phyloP scores from a whole-genome alignment of 2,329 filamentous ascomycete genomes.

The Microsporum canis region DNA sequence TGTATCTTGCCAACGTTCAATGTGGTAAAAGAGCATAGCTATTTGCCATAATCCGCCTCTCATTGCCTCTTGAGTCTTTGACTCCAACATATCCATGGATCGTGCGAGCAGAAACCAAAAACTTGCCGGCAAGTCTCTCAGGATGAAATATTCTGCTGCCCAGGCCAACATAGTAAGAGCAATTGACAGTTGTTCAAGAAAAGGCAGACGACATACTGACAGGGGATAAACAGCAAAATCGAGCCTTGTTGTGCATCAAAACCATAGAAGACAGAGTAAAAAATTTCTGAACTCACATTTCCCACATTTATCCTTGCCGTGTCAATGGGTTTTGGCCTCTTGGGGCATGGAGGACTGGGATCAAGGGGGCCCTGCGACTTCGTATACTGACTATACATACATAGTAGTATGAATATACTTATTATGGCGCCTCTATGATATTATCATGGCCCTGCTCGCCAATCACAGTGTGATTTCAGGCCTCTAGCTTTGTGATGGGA shows the following conservation, averaged over 20 bases:
- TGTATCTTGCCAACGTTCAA: no score
- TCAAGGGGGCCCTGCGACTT: neutral
- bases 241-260: neutral
- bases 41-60: neutral
- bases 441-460: neutral
- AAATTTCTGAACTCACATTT: constrained; percentile 2
- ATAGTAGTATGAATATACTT: neutral
- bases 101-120: neutral
- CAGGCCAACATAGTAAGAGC: no score
- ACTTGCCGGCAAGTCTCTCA: neutral
- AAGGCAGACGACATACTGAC: no score
- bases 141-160: no score
- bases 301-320: neutral
- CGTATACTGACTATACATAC: neutral
- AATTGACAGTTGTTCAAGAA: no score
- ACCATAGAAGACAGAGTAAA: neutral
- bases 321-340: neutral
- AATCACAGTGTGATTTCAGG: neutral
- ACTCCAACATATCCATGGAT: neutral
- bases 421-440: neutral
- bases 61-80: neutral
- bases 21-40: no score
- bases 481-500: neutral
- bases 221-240: neutral
- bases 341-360: neutral